Conservation (phyloP, 2,329 filamentous ascomycete species). For the Phoma sp. region DNA sequence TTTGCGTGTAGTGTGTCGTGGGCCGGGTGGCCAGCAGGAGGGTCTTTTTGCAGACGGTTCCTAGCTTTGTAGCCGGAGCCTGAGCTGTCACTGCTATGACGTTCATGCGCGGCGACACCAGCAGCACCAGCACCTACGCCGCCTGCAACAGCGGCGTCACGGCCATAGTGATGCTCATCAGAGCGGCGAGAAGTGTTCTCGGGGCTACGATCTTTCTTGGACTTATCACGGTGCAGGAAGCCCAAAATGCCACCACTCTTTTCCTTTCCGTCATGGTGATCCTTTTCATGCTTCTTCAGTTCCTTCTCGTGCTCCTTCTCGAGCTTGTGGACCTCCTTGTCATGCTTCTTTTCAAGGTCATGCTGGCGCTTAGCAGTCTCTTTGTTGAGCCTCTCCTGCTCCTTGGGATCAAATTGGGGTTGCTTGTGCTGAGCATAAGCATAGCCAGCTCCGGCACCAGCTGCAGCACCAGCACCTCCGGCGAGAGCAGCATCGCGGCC, state of each 20-base stretch:
- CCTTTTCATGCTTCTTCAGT: constrained; percentile 28
- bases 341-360: constrained; percentile 25
- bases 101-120: constrained; percentile 10
- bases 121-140: constrained; percentile 29
- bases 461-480: constrained; percentile 23
- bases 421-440: constrained; percentile 35
- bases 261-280: constrained; percentile 25
- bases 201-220: constrained; percentile 42
- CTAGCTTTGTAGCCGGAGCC: constrained; percentile 36
- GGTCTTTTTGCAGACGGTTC: constrained; percentile 53
- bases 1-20: constrained; percentile 25
- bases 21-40: constrained; percentile 47
- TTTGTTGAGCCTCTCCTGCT: constrained; percentile 26
- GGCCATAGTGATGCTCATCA: constrained; percentile 35
- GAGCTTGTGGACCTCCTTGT: constrained; percentile 31
- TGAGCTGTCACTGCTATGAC: constrained; percentile 10
- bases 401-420: constrained; percentile 19
- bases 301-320: constrained; percentile 26
- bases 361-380: constrained; percentile 23
- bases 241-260: constrained; percentile 50
- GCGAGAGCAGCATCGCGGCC: constrained; percentile 13
- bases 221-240: constrained; percentile 53
- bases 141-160: constrained; percentile 30
- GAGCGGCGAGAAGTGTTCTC: constrained; percentile 29
- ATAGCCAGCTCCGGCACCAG: constrained; percentile 36